Conservation (phyloP, 495 filamentous ascomycete species). For the Aspergillus funiculosus region DNA sequence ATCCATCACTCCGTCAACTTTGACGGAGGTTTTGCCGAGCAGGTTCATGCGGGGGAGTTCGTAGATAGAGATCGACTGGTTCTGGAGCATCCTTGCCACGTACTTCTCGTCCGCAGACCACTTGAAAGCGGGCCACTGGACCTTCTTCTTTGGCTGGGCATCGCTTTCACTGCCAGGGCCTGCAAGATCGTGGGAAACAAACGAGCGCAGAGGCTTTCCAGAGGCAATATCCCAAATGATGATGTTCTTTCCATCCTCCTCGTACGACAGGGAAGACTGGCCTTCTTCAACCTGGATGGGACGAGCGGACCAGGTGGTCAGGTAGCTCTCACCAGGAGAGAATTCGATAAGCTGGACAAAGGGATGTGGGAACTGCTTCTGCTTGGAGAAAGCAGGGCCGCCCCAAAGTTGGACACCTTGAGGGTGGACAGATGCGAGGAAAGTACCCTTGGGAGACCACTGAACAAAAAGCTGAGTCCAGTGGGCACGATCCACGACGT, state of each 20-base stretch:
- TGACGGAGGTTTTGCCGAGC: slow-evolving; percentile 81
- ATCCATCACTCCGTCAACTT: slow-evolving; percentile 93
- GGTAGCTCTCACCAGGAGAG: slow-evolving; percentile 85
- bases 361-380: slow-evolving; percentile 89
- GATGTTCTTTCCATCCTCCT: slow-evolving; percentile 98
- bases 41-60: slow-evolving; percentile 89
- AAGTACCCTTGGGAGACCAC: slow-evolving; percentile 95
- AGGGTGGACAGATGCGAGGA: slow-evolving; percentile 85
- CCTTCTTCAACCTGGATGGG: slow-evolving; percentile 89
- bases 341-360: slow-evolving; percentile 94
- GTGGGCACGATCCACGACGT: slow-evolving; percentile 79
- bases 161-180: slow-evolving; percentile 49
- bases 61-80: slow-evolving; percentile 86
- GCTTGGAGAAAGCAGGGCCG: slow-evolving; percentile 78
- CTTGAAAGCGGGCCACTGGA: slow-evolving; percentile 98
- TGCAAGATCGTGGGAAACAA: slow-evolving; percentile 76
- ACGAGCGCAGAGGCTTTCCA: slow-evolving; percentile 82
- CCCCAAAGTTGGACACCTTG: slow-evolving; percentile 98
- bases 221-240: slow-evolving; percentile 97
- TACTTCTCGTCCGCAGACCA: slow-evolving; percentile 98
- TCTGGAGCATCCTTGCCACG: slow-evolving; percentile 84
- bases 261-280: slow-evolving; percentile 69
- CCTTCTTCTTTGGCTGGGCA: slow-evolving; percentile 80
- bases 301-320: slow-evolving; percentile 93
- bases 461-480: slow-evolving; percentile 98